These are phyloP conservation scores for Novymonas esmeraldas DNA, from an alignment of 208 protist genomes.

Conservation along the genomic window DNA sequence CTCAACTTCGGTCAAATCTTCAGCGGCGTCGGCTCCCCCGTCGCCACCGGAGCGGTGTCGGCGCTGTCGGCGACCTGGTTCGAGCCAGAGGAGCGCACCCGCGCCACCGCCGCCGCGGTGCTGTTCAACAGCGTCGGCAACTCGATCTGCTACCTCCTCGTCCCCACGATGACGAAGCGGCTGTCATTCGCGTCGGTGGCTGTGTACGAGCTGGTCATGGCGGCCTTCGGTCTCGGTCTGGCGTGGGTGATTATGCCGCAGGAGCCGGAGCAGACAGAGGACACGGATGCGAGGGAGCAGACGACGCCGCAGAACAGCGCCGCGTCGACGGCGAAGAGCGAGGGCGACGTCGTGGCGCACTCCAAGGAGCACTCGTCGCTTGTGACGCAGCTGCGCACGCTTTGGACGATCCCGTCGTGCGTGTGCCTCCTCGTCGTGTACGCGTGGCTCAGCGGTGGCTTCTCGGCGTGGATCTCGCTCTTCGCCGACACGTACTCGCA, in stretches of 20 bases:
- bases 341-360: conserved; percentile 23
- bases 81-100: conserved; percentile 75
- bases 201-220: conserved; percentile 76
- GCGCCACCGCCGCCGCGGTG: conserved; percentile 79
- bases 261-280: conserved; percentile 28
- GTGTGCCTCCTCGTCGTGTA: conserved; percentile 84
- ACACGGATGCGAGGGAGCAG: conserved; percentile 9
- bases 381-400: conserved; percentile 50
- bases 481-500: conserved; percentile 77
- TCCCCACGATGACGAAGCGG: conserved; percentile 63
- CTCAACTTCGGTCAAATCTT: conserved; percentile 86
- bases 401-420: conserved; percentile 65
- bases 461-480: conserved; percentile 84
- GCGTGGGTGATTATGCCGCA: conserved; percentile 70
- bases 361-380: conserved; percentile 49
- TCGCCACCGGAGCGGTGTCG: conserved; percentile 77
- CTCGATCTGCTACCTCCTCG: conserved; percentile 77
- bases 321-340: neutral
- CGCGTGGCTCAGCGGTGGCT: conserved; percentile 84
- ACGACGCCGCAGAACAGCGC: neutral
- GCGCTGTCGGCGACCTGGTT: conserved; percentile 89
- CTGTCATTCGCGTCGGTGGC: conserved; percentile 62
- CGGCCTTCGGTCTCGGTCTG: conserved; percentile 37
- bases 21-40: conserved; percentile 84
- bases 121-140: conserved; percentile 87